phyloP scores from a whole-genome alignment of 1,284 basidiomycete species.

The Fomitopsis schrenkii region DNA sequence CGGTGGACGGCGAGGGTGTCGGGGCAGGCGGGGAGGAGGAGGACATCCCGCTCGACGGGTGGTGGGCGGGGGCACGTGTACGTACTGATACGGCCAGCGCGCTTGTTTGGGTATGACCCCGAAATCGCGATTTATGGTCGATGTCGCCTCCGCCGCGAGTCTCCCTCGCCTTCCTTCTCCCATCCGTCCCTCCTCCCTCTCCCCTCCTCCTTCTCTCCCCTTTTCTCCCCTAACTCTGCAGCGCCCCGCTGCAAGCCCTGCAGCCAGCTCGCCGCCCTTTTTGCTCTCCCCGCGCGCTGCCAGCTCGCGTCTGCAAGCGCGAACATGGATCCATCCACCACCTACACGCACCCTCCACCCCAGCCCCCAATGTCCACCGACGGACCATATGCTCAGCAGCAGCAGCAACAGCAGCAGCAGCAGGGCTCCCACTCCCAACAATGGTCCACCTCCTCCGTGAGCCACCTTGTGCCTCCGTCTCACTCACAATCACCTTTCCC shows the following conservation, averaged over 20 bases:
- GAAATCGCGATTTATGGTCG: conserved; percentile 2
- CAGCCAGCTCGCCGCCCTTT: background rate
- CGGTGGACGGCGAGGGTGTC: background rate
- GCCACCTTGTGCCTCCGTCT: conserved; percentile 29
- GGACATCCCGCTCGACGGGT: background rate
- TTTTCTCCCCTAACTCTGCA: background rate
- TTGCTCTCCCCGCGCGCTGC: background rate
- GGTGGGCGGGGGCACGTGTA: conserved; percentile 1
- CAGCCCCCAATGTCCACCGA: background rate
- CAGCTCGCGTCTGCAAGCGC: background rate
- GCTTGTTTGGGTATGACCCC: background rate
- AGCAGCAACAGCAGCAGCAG: background rate
- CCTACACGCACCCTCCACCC: background rate
- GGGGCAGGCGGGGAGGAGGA: background rate
- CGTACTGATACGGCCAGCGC: background rate
- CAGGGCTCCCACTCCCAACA: conserved; percentile 17
- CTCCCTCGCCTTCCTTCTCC: background rate
- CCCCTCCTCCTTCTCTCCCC: background rate
- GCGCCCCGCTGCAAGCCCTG: background rate
- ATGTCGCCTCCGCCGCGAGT: background rate
- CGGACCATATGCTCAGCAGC: background rate
- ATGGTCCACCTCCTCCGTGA: conserved; percentile 22
- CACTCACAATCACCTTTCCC: conserved; percentile 31
- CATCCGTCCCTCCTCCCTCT: background rate
- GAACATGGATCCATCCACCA: background rate